These are phyloP conservation scores for Voacanga thouarsii DNA, from an alignment of 257 asterid genomes.

Conservation along the genomic window DNA sequence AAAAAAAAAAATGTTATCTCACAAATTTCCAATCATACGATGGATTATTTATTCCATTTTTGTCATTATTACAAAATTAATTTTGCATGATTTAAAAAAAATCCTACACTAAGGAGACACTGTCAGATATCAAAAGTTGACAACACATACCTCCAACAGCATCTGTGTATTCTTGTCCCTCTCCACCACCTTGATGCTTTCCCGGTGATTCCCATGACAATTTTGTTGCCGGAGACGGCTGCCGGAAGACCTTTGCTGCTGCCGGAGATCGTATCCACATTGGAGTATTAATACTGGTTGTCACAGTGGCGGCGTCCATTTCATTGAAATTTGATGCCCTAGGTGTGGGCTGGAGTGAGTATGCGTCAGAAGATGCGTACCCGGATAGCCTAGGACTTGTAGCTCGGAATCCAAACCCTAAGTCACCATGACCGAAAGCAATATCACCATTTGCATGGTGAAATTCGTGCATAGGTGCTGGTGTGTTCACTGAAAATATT, in stretches of 20 bases:
- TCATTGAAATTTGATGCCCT: conserved; percentile 61
- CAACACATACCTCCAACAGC: conserved; percentile 48
- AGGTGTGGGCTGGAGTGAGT: conserved; percentile 75
- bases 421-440: conserved; percentile 13
- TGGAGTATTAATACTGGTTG: conserved; percentile 30
- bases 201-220: conserved; percentile 55
- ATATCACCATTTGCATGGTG: conserved; percentile 19
- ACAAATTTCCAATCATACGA: not conserved
- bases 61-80: not conserved
- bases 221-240: conserved; percentile 47
- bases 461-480: conserved; percentile 34
- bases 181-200: conserved; percentile 9
- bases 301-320: conserved; percentile 29
- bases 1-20: too few species aligned
- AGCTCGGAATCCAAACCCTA: conserved; percentile 49
- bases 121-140: conserved; percentile 15
- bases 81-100: not conserved
- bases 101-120: conserved; percentile 4
- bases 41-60: not conserved
- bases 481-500: conserved; percentile 58
- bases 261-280: conserved; percentile 29
- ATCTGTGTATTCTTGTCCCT: conserved; percentile 11
- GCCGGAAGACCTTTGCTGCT: conserved; percentile 36
- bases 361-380: conserved; percentile 63
- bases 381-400: conserved; percentile 57